Evolutionary conservation across 768 basidiomycete genomes (phyloP), one percentile per base, ranked within the genome.

Genomic region (Boletus rubroflammeus): DNA sequence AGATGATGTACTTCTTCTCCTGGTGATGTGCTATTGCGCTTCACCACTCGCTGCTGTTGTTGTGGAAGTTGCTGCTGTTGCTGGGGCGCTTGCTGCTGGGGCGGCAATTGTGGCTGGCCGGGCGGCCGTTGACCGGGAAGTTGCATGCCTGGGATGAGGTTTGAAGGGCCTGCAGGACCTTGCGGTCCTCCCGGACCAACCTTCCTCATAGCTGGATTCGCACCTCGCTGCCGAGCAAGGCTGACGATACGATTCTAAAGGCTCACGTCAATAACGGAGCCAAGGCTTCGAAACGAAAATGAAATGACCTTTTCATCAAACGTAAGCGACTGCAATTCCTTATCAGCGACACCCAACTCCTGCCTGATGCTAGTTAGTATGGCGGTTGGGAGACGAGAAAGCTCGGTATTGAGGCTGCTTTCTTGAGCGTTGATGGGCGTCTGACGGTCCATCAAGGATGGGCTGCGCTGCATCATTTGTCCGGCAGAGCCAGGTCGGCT

Each of bases 11-110:
- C 83, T 62, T 84, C 84, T 68, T 84, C 84, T 34, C 76, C 78
- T 6, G 84, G 84, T 6, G 83, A 83, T 11, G 81, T 84, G 64
- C 82, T 85, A 58, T 72, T 82, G 58, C 84, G 76, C 60, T 84
- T 83, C 21, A 69, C 71, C 13, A 66, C 55, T 21, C 65, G 71
- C 6, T 51, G 44, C 17, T 66, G 60, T 10, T 55, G 55, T 14
- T 62, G 75, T 10, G 9, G 23, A 2, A 9, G 47, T 5, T 40
- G 43, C 21, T 57, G 59, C 8, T 50, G 60, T 31, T 64, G 67
- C 2, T 63, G 59, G 32, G 67, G 70, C 48, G 63, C 70, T 34
- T 63, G 75, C 2, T 51, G 56, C 31, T 60, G 66, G 0, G 29
- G 44, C 5, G 50, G 57, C 25, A 58, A 23, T 41, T 68, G 66